Percentiles rank a stretch among this genome's conserved stretches.
phyloP scores from a whole-genome alignment of 495 filamentous ascomycete species.

The Neurospora terricola region DNA sequence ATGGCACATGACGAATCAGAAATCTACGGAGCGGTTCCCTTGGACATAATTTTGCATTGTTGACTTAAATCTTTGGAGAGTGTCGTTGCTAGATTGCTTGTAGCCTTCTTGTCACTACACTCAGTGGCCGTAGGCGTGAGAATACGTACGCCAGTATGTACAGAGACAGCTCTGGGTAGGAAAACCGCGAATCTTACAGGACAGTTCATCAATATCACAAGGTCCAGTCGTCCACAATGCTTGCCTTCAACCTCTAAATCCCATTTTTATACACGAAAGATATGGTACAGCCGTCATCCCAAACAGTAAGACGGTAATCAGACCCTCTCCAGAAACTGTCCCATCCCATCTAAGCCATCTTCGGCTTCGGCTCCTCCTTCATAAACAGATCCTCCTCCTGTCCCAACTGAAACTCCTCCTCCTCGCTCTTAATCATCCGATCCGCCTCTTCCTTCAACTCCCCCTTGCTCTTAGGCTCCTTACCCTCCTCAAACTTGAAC shows the following conservation, averaged over 20 bases:
- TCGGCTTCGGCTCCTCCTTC: conserved; percentile 40
- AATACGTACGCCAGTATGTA: rapidly evolving
- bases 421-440: background rate
- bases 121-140: background rate
- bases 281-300: background rate
- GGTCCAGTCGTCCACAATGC: background rate
- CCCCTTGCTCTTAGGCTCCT: conserved; percentile 46
- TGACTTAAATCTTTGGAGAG: background rate
- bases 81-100: background rate
- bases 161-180: background rate
- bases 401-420: conserved; percentile 19
- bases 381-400: conserved; percentile 8
- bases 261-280: conserved; percentile 1
- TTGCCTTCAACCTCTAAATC: background rate
- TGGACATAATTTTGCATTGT: background rate
- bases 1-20: background rate
- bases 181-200: background rate
- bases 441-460: conserved; percentile 23
- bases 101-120: background rate
- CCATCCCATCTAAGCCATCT: conserved; percentile 35
- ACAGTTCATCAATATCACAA: background rate
- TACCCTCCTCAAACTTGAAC: conserved; percentile 26
- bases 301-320: background rate
- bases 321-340: background rate
- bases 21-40: background rate